Evolutionary conservation across 202 grass and related monocot genomes (phyloP), one percentile per base, ranked within the genome.

Genomic region (Bolboschoenoplectus hybrid): DNA sequence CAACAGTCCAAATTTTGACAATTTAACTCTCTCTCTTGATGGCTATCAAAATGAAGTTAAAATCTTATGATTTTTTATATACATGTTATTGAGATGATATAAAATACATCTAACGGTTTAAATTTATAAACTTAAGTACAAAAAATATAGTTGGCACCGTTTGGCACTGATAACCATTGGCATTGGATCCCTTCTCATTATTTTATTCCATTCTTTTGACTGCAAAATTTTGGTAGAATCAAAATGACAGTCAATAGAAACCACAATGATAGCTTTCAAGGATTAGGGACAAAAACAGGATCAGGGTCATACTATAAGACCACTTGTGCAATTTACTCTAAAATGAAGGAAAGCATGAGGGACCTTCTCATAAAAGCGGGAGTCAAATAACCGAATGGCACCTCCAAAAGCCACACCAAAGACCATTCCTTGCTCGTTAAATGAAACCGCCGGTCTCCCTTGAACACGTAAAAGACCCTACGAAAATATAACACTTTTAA

Each of bases 371-470:
- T 94, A 94, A 75, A 91, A 94, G 68, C 93, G 87, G 74, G 89
- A 84, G 90, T 98, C 97, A 87, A 98, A 98, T 89, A 98, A 86
- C 61, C 97, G 89, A 80, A 96, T 77, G 46, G 82, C 81, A 60
- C 93, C 85, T 90, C 90, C 89, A 79, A 92, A 96, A 13, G 93
- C 97, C 85, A 98, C 84, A 81, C 86, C 97, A 88, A 98, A 98
- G 85, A 92, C 80, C 86, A 95, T 86, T 49, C 97, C 97, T 90
- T 98, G 97, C 51, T 96, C 92, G 87, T 98, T 93, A 89, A 90
- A 96, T 9, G 97, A 98, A 88, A 98, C 92, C 68, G 97, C 97
- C 74, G 97, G 97, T 51, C 93, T 87, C 51, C 97, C 97, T 92
- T 98, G 93, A 57, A 94, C 97, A 67, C 86, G 90, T 81, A 98